Base-by-base conservation (phyloP, 768 basidiomycete species). In the Tricholoma saponaceum region DNA sequence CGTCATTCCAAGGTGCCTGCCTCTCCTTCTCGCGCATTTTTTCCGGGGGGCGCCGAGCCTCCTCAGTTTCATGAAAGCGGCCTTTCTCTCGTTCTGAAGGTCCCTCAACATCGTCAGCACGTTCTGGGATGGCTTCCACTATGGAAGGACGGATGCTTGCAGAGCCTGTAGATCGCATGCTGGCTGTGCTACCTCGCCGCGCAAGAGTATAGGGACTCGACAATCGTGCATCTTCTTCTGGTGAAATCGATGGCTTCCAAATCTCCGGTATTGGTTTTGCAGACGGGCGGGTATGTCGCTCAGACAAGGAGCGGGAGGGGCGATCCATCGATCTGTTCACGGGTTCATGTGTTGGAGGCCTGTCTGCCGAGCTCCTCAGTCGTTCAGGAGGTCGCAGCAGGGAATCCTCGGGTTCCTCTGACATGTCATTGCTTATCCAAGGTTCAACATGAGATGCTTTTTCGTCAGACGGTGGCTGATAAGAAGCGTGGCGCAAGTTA, bases 161-260 rank as follows among this genome's bases (percentile, higher is more conserved):
- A 20, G 75, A 74, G 20, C 79, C 76, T 32, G 69, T 72, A 9
- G 80, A 81, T n/a, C 74, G 72, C 20, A 74, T 76, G 59, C 83
- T 83, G 12, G 82, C 74, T 5, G 70, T 76, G 58, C 83, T 84
- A 43, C 77, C 75, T 9, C 77, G 74, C 55, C 79, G 68, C 1
- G 76, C 77, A 23, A 82, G 69, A 56, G 74, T 74, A 1, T 77
- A 70, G 4, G 79, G 70, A 54, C 75, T 78, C 1, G 76, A 74
- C 41, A 72, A 65, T 12, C 74, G 64, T 0, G 68, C 68, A 35
- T 80, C 81, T 52, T 82, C 77, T 57, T 78, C 75, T 1, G 76
- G 73, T 0, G 78, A 72, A 18, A 77, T 72, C 0, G 75, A 65
- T 2, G 82, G 81, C 35, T 74, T 79, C 82, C 83, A 83, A 28